Conservation (phyloP, 176 grass and related monocot species). For the Phoenix roebelenii region DNA sequence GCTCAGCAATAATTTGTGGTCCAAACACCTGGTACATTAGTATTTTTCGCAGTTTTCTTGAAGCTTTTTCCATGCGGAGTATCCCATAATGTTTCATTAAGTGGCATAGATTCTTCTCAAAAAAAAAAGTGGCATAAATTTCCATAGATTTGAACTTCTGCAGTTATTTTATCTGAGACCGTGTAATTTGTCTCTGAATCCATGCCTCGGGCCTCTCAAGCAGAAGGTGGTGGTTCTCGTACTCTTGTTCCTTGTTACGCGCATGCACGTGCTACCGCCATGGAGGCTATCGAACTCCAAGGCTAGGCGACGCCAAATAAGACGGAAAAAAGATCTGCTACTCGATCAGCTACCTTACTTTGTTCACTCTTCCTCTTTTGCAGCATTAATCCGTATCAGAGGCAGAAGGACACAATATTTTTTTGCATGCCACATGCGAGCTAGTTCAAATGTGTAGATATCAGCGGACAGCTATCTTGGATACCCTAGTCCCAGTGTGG, state of each 20-base stretch:
- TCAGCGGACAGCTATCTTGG: not conserved
- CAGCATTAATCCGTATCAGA: no score
- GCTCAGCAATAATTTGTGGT: no score
- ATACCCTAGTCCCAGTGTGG: constrained; percentile 1
- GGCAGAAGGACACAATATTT: no score
- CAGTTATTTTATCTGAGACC: no score
- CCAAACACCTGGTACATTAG: no score
- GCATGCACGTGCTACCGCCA: constrained; percentile 28
- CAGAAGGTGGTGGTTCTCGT: not conserved
- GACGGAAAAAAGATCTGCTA: constrained; percentile 28
- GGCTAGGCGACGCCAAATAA: constrained; percentile 40
- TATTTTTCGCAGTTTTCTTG: no score
- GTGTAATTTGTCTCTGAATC: no score
- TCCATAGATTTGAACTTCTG: constrained; percentile 4
- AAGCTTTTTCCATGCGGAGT: no score
- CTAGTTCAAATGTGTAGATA: no score
- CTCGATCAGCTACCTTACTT: not conserved
- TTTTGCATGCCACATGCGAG: no score
- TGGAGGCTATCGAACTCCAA: constrained; percentile 21
- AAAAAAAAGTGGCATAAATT: not conserved
- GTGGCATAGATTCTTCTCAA: not conserved
- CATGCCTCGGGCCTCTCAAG: no score
- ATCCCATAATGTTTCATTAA: not conserved
- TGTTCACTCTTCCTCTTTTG: not conserved
- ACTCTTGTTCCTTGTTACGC: constrained; percentile 9